Percentiles rank a stretch among this genome's conserved stretches.
Evolutionary conservation across 805 yeast genomes (phyloP).

Genomic region (Wickerhamiella shivajii): DNA sequence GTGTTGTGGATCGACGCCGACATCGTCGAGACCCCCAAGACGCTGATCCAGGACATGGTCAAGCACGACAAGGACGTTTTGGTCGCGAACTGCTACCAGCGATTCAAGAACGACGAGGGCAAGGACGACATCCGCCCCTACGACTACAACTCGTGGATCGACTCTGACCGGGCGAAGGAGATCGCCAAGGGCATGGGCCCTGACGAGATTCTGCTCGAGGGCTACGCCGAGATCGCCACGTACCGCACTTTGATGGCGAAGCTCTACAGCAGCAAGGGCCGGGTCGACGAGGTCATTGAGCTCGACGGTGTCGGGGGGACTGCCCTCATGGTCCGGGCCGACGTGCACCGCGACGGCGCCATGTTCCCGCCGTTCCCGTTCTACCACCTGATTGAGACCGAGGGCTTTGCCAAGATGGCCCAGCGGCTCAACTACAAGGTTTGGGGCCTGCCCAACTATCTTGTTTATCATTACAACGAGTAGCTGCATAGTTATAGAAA

Average conservation of each 20-base stretch:
- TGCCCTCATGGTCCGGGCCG: conserved; percentile 88
- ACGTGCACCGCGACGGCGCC: conserved; percentile 97
- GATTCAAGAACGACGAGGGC: conserved; percentile 48
- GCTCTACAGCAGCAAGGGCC: conserved; percentile 54
- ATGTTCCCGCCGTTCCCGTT: conserved; percentile 99
- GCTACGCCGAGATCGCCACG: conserved; percentile 85
- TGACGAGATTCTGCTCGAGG: conserved; percentile 91
- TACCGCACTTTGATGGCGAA: conserved; percentile 92
- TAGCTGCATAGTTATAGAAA: too few species aligned
- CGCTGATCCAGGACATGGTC: conserved; percentile 76
- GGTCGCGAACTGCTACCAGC: conserved; percentile 87
- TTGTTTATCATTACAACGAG: conserved; percentile 85
- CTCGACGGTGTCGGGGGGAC: conserved; percentile 98
- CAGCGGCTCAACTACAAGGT: conserved; percentile 84
- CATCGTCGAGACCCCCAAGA: conserved; percentile 73
- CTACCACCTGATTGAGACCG: conserved; percentile 92
- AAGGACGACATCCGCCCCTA: conserved; percentile 64
- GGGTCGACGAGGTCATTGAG: conserved; percentile 53
- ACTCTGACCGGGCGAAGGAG: conserved; percentile 56
- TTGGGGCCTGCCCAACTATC: conserved; percentile 84
- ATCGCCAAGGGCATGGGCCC: conserved; percentile 60
- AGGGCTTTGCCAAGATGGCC: conserved; percentile 95
- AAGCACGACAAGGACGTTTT: conserved; percentile 73
- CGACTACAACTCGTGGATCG: conserved; percentile 86
- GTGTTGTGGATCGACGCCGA: conserved; percentile 94